Evolutionary conservation across 2,329 filamentous ascomycete genomes (phyloP), one percentile per base, ranked within the genome.

Genomic region (Macrophomina pseudophaseolina): DNA sequence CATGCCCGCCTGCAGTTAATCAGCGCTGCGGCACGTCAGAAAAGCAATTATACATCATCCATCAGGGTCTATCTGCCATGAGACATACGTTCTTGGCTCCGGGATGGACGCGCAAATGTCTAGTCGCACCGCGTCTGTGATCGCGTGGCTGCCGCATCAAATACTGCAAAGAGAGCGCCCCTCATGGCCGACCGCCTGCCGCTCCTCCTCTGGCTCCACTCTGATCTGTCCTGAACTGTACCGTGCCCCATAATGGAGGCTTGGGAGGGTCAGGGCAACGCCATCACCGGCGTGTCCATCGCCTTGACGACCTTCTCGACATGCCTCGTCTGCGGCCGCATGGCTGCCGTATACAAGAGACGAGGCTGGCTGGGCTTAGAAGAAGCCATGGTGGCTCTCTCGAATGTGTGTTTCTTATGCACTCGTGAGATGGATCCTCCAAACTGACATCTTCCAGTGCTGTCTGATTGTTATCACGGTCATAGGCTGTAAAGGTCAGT

Each of bases 301-400:
- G 65, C 70, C 4, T 40, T 75, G 30, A 70, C 71, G 1, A 23
- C 33, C 3, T 48, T 73, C n/a, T 69, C 72, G 0, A 68, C 69
- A 4, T 18, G 72, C 1, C 66, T 75, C 14, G 46, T 75, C 8
- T 14, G 64, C 5, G 60, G 40, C 23, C 69, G 73, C 12, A 59
- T 74, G 35, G 51, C 64, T 5, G 69, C 70, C 1, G 73, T 72
- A 32, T 68, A 69, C 30, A 70, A 68, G 33, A 70, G 72, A 48
- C 67, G 72, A 51, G 73, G 73, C 3, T 74, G 71, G 70, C 66
- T 74, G 32, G 73, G 73, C 5, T 9, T 69, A 5, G 73, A 75
- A 56, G 73, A 75, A 48, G 70, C 30, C 1, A 69, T 74, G 46
- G 71, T 75, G 4, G 70, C 73, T 11, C 48, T 66, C 23, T 66